These are phyloP conservation scores for Senna siamea DNA, from an alignment of 306 rosid species.

Conservation along the genomic window DNA sequence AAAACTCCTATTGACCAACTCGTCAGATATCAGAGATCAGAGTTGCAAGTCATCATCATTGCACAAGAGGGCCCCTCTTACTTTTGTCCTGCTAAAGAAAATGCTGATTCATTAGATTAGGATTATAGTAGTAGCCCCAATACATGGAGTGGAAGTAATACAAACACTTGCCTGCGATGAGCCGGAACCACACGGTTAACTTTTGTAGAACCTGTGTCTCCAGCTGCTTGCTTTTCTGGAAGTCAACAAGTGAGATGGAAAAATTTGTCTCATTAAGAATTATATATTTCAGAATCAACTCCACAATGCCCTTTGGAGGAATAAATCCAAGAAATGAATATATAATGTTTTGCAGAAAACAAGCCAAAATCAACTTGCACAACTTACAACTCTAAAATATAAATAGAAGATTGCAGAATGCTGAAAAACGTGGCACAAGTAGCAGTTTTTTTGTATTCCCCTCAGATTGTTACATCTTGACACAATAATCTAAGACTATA, in stretches of 20 bases:
- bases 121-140: not conserved
- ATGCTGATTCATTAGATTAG: constrained; percentile 1
- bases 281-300: not conserved
- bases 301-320: not conserved
- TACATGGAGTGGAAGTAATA: no score
- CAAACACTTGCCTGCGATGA: constrained; percentile 53
- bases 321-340: not conserved
- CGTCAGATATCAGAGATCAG: not conserved
- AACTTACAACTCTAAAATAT: not conserved
- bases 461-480: not conserved
- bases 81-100: constrained; percentile 58
- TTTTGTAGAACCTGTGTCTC: constrained; percentile 39
- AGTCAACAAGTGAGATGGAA: not conserved
- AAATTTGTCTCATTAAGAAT: not conserved
- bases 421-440: not conserved
- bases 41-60: constrained; percentile 42
- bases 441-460: not conserved
- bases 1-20: no score
- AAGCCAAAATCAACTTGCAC: not conserved
- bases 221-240: constrained; percentile 49
- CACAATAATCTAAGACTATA: not conserved
- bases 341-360: not conserved
- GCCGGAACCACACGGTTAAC: constrained; percentile 60
- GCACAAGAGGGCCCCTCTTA: constrained; percentile 59
- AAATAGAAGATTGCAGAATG: not conserved